Base-by-base conservation (phyloP, 805 yeast species). In the Ogataea ramenticola region DNA sequence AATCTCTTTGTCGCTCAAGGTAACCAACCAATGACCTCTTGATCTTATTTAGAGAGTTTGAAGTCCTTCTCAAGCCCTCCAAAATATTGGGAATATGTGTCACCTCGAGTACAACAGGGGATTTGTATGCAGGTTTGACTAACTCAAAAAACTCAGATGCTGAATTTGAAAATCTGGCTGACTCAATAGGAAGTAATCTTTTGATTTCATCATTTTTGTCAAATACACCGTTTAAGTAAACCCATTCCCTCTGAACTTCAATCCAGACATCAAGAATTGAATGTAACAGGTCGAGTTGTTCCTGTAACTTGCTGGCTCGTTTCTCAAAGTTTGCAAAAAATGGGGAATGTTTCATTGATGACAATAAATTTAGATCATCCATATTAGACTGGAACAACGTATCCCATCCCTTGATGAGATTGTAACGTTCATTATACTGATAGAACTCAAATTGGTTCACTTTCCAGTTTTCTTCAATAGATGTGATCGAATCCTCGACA, bases 161-260 rank as follows among this genome's bases (percentile, higher is more conserved):
- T 8, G 83, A 63, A 41, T 74, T 77, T 20, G 69, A 70, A 56
- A 86, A 90, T 37, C 95, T 66, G 0, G 82, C 57, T 0, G 82
- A 68, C 52, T 89, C 96, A 3, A 75, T 55, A 0, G 95, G 93
- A 11, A 90, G 65, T 1, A 86, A 60, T n/a, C 64, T 67, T 45
- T 71, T 68, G 17, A 89, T 73, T 33, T 82, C 88, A 2, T 68
- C 67, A 36, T 73, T 75, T 1, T 70, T 65, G 4, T 77, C 80
- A 54, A 91, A 83, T 0, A 88, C 78, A 2, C 96, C 96, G 49
- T 79, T 82, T 20, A 90, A 67, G 57, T 91, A 88, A 1, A 86
- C 76, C 95, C 96, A 90, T 53, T 82, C 86, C n/a, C 82, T 67
- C 60, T 91, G 98, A 1, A 80, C 85, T 30, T 87, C 96, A 24